These are phyloP conservation scores for Triangularia setosa DNA, from an alignment of 2,329 filamentous ascomycete species.

Conservation along the genomic window DNA sequence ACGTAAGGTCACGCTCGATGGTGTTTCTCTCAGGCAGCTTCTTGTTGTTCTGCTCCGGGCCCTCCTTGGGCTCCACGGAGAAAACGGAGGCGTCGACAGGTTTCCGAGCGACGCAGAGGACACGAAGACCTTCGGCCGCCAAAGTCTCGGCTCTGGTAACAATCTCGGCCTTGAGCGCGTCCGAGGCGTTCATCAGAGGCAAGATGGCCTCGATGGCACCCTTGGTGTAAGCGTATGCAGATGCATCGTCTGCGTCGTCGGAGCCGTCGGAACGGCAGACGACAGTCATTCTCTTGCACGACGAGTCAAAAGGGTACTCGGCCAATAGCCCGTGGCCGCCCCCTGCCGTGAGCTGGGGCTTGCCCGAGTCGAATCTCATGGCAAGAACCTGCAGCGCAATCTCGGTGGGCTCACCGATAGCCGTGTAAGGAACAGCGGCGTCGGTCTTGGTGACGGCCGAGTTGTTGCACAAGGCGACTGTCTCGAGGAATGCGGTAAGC, in stretches of 20 bases:
- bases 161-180: conserved; percentile 44
- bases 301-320: conserved; percentile 70
- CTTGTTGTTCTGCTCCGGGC: conserved; percentile 24
- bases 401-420: conserved; percentile 66
- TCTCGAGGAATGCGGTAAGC: conserved; percentile 48
- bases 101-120: conserved; percentile 61
- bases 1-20: conserved; percentile 56
- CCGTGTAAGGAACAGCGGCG: conserved; percentile 47
- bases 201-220: conserved; percentile 56
- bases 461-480: conserved; percentile 61
- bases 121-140: conserved; percentile 61
- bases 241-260: conserved; percentile 18
- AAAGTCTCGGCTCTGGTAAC: conserved; percentile 51
- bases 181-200: conserved; percentile 46
- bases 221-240: conserved; percentile 50
- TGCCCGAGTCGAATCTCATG: conserved; percentile 59
- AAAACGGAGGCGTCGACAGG: conserved; percentile 29
- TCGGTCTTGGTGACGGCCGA: conserved; percentile 46
- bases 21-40: conserved; percentile 46
- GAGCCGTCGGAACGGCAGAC: conserved; percentile 46
- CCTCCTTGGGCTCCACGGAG: conserved; percentile 5
- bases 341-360: conserved; percentile 36
- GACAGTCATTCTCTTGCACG: conserved; percentile 71
- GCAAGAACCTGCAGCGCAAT: conserved; percentile 72
- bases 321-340: conserved; percentile 47